Evolutionary conservation across 169 alveolate species (phyloP), one percentile per base, ranked within the genome.

Genomic region (Cryptosporidium parvum): DNA sequence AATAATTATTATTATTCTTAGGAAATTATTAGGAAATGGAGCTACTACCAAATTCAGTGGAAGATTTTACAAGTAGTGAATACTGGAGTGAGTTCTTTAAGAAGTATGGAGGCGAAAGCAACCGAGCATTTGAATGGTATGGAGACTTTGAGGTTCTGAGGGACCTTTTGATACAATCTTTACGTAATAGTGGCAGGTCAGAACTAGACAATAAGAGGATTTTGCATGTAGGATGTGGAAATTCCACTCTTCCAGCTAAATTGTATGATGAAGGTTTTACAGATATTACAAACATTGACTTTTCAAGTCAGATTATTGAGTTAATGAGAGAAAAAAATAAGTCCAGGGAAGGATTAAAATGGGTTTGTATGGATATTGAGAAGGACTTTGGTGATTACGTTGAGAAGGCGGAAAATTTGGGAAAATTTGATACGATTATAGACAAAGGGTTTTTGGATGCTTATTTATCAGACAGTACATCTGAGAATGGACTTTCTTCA

Each of bases 181-280:
- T 80, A 5, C 33, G 23, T 21, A 23, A 2, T 18, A 56, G 73
- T 59, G 72, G 71, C 16, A 48, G 53, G 65, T 61, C 68, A 29
- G 70, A 16, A 67, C 58, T 35, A 51, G 71, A 73, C 68, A 56
- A 18, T 2, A 73, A 73, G 86, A 80, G 91, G 72, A 93, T 96
- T 29, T 85, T 95, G 26, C 94, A 93, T 67, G 92, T 96, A 16
- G 98, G 98, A 14, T 95, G 97, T 72, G 98, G 98, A 7, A 95
- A 95, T 80, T 95, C 98, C 8, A 91, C 91, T 58, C 69, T 96
- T 35, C 80, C 95, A 4, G 95, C 93, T 70, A 96, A 95, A 58
- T 93, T 96, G 94, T 96, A 93, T 58, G 92, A 94, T 31, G 96
- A 94, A 12, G 97, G 97, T 7, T 95, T 75, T 69, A 84, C 89